Percentiles rank a stretch among this genome's conserved stretches.
Evolutionary conservation across 805 yeast species (phyloP).

Genomic region (Ogataea polymorpha): DNA sequence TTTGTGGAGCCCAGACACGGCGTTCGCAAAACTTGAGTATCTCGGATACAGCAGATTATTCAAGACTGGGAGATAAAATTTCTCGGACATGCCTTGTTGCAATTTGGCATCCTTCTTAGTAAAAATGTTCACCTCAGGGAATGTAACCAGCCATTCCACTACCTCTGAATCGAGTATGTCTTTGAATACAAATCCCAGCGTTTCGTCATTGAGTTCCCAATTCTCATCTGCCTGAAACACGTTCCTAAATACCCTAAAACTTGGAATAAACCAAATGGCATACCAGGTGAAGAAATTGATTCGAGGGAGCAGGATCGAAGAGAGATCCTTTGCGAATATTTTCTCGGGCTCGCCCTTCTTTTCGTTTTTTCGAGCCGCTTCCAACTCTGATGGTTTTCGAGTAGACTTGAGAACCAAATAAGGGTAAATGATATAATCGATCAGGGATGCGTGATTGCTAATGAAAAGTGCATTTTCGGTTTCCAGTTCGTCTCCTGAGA

Average conservation of each 20-base stretch:
- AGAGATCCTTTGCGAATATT: constrained; percentile 27
- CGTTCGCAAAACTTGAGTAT: constrained; percentile 54
- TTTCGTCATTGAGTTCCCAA: constrained; percentile 49
- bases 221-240: constrained; percentile 65
- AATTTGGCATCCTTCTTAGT: constrained; percentile 43
- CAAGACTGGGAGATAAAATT: constrained; percentile 58
- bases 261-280: constrained; percentile 58
- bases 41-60: constrained; percentile 74
- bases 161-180: constrained; percentile 34
- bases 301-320: constrained; percentile 36
- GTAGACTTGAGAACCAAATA: constrained; percentile 34
- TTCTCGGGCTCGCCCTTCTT: constrained; percentile 8
- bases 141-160: constrained; percentile 61
- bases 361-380: constrained; percentile 1
- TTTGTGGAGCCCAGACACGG: constrained; percentile 40
- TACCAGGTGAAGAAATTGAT: constrained; percentile 74
- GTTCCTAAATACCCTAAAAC: constrained; percentile 42
- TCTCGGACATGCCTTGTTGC: constrained; percentile 55
- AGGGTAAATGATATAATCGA: constrained; percentile 59
- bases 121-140: constrained; percentile 83
- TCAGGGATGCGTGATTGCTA: constrained; percentile 65
- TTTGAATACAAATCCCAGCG: constrained; percentile 33
- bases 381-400: constrained; percentile 9
- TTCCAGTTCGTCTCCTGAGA: constrained; percentile 43
- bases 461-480: constrained; percentile 35